Evolutionary conservation across 2,329 filamentous ascomycete genomes (phyloP).

Genomic region (Colletotrichum euphorbiae): DNA sequence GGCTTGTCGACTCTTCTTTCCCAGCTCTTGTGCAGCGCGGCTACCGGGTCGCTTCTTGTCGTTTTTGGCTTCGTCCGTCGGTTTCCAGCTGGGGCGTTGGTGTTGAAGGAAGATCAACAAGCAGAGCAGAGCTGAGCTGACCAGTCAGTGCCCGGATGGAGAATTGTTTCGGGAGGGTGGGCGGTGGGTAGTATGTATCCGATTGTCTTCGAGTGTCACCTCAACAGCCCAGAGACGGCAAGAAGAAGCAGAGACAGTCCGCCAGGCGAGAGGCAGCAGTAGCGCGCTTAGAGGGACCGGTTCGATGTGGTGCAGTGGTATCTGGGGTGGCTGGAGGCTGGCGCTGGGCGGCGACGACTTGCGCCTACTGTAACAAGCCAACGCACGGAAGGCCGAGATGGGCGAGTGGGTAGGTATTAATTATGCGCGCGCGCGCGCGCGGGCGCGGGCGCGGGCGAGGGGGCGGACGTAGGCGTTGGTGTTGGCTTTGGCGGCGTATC

Average conservation of each 20-base stretch:
- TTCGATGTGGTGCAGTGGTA: constrained; percentile 1
- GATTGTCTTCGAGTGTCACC: constrained; percentile 11
- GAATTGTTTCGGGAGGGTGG: not conserved
- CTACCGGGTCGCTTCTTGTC: not conserved
- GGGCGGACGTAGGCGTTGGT: not conserved
- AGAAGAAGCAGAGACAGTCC: not conserved
- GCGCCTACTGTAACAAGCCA: constrained; percentile 12
- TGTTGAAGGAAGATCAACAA: not conserved
- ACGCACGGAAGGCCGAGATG: not conserved
- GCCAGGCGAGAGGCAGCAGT: not conserved
- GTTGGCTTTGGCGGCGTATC: not conserved
- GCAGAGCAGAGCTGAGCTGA: not conserved
- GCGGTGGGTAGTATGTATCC: not conserved
- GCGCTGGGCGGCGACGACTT: not conserved
- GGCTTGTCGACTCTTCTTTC: constrained; percentile 10
- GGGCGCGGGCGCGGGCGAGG: not conserved
- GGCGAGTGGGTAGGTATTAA: not conserved
- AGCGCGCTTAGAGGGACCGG: constrained; percentile 31
- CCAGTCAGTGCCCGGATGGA: constrained; percentile 7
- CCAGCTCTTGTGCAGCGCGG: not conserved
- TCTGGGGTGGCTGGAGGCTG: constrained; percentile 14
- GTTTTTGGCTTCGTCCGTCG: not conserved
- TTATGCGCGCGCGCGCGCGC: not conserved
- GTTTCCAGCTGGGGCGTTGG: not conserved
- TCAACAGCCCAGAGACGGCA: not conserved